Evolutionary conservation across 129 eudicot genomes (phyloP).

Genomic region (Arctium minus): DNA sequence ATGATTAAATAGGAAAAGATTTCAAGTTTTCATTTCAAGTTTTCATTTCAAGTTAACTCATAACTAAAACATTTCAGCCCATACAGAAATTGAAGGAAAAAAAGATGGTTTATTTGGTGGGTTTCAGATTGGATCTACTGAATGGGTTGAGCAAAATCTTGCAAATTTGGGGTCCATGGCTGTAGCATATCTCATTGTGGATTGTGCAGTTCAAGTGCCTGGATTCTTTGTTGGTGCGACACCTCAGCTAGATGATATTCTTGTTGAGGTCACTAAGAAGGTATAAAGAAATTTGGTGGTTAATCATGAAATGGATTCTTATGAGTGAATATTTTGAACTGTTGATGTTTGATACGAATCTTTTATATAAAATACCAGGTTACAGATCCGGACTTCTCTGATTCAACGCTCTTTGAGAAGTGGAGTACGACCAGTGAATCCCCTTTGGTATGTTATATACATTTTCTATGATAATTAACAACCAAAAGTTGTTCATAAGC

Average conservation of each 20-base stretch:
- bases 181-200: constrained; percentile 85
- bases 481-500: not conserved
- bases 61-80: too few species aligned
- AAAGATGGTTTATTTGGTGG: too few species aligned
- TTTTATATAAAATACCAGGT: constrained; percentile 38
- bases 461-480: not conserved
- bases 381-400: constrained; percentile 60
- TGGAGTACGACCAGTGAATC: too few species aligned
- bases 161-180: constrained; percentile 78
- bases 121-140: too few species aligned
- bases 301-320: too few species aligned
- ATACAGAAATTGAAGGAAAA: too few species aligned
- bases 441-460: constrained; percentile 49
- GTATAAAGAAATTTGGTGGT: constrained; percentile 24
- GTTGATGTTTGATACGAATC: not conserved
- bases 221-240: constrained; percentile 75
- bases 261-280: constrained; percentile 73
- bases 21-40: too few species aligned
- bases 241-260: constrained; percentile 90
- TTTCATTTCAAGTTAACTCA: too few species aligned
- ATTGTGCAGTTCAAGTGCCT: constrained; percentile 97
- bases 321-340: not conserved
- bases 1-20: too few species aligned
- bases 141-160: too few species aligned
- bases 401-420: constrained; percentile 43